These are phyloP conservation scores for Raffaelea albimanens DNA, from an alignment of 2,329 filamentous ascomycete genomes.

Conservation along the genomic window DNA sequence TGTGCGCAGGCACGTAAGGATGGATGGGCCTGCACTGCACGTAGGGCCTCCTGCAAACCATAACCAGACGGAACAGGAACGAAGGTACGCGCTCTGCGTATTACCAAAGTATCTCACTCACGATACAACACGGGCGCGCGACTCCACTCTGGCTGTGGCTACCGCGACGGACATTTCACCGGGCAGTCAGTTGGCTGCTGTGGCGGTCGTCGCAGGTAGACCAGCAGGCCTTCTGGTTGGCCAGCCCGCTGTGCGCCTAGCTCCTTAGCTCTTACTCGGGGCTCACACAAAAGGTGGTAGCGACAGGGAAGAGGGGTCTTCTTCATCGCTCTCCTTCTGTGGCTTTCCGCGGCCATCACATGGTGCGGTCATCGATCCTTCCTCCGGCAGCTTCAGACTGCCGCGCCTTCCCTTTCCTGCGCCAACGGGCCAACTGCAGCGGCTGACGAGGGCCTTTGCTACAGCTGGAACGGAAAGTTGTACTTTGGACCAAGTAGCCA, in stretches of 20 bases:
- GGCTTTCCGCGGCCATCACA: not conserved
- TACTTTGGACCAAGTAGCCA: too few relatives aligned
- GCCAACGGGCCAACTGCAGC: too few relatives aligned
- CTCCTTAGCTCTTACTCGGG: slow-evolving; percentile 6
- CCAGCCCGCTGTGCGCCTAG: slow-evolving; percentile 4
- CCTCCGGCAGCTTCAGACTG: too few relatives aligned
- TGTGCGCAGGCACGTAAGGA: too few relatives aligned
- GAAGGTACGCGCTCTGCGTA: not conserved
- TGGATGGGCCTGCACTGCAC: too few relatives aligned
- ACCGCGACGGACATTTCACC: slow-evolving; percentile 1
- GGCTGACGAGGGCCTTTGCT: too few relatives aligned
- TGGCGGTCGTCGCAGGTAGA: not conserved
- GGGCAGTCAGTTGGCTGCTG: not conserved
- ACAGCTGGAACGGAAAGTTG: too few relatives aligned
- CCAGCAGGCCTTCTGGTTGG: slow-evolving; percentile 10
- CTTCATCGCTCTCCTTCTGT: not conserved
- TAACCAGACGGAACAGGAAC: too few relatives aligned
- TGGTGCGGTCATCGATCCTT: not conserved
- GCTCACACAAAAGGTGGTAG: not conserved
- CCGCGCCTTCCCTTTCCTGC: too few relatives aligned
- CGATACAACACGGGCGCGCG: not conserved
- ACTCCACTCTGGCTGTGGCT: not conserved
- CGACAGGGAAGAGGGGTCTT: not conserved
- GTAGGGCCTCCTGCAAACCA: too few relatives aligned
- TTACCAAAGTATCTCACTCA: not conserved